phyloP scores from a whole-genome alignment of 1,139 yeast genomes.

The Lodderomyces beijingensis region DNA sequence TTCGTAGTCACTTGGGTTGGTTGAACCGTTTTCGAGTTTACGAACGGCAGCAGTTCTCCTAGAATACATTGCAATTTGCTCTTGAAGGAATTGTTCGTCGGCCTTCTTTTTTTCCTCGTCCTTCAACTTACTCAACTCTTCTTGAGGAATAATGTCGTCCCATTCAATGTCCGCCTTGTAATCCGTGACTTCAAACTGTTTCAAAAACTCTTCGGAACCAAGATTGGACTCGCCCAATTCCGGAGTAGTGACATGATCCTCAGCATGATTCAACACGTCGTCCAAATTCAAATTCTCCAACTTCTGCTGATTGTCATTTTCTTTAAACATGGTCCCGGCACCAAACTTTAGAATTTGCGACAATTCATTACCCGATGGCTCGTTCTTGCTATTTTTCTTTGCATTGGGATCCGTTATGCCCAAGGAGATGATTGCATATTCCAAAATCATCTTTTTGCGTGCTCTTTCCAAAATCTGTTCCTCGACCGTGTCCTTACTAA shows the following conservation, averaged over 20 bases:
- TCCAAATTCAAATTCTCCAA: conserved; percentile 93
- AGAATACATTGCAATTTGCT: conserved; percentile 83
- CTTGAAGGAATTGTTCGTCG: conserved; percentile 82
- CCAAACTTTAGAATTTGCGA: conserved; percentile 95
- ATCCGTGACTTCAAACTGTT: conserved; percentile 97
- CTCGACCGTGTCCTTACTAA: conserved; percentile 94
- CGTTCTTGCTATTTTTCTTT: conserved; percentile 41
- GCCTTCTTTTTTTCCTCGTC: conserved; percentile 84
- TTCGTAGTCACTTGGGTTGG: conserved; percentile 14
- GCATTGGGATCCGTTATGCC: conserved; percentile 80
- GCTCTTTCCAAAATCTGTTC: conserved; percentile 97
- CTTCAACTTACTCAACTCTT: conserved; percentile 81
- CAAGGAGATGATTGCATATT: conserved; percentile 91
- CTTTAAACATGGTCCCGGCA: conserved; percentile 97
- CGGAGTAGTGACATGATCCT: conserved; percentile 94
- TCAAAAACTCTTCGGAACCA: conserved; percentile 97
- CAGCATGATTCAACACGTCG: conserved; percentile 94
- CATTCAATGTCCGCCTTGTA: conserved; percentile 97
- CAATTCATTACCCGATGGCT: conserved; percentile 81
- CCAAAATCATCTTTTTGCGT: conserved; percentile 94
- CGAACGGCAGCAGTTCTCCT: conserved; percentile 74
- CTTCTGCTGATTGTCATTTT: conserved; percentile 87
- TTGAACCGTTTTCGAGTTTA: conserved; percentile 45
- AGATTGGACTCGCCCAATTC: conserved; percentile 93
- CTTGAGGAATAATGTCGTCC: conserved; percentile 99